Percentiles rank a stretch among this genome's conserved stretches.
Conservation (phyloP, 2,329 filamentous ascomycete genomes). For the Diaporthe sp. region DNA sequence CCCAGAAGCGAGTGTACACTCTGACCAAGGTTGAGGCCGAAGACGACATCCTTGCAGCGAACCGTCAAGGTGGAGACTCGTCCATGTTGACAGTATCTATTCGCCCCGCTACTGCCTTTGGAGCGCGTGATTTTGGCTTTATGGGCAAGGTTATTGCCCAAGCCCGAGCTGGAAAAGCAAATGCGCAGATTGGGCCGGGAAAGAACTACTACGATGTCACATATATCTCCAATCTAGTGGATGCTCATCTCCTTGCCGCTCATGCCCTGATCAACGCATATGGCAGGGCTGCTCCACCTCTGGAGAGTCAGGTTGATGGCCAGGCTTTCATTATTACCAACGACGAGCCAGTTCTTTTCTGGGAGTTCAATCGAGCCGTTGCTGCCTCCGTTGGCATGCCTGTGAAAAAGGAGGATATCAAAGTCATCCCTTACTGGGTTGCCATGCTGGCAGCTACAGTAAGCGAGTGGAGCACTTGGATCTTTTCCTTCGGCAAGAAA, state of each 20-base stretch:
- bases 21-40: constrained; percentile 39
- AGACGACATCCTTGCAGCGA: constrained; percentile 36
- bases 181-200: constrained; percentile 40
- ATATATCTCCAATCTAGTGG: constrained; percentile 42
- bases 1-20: constrained; percentile 39
- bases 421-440: constrained; percentile 38
- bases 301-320: constrained; percentile 42
- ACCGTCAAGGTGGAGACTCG: constrained; percentile 24
- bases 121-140: not conserved
- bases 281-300: constrained; percentile 33
- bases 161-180: constrained; percentile 36
- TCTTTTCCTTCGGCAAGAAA: constrained; percentile 33
- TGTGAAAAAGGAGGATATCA: constrained; percentile 38
- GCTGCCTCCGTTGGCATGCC: constrained; percentile 41
- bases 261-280: constrained; percentile 39
- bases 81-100: constrained; percentile 8
- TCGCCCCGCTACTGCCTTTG: constrained; percentile 4
- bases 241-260: constrained; percentile 43
- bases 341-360: constrained; percentile 44
- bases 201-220: constrained; percentile 44
- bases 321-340: constrained; percentile 49
- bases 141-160: constrained; percentile 30
- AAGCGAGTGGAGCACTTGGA: constrained; percentile 41
- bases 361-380: constrained; percentile 43
- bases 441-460: constrained; percentile 33